Conservation (phyloP, 2,329 filamentous ascomycete genomes). For the Fusarium sarcochroum region DNA sequence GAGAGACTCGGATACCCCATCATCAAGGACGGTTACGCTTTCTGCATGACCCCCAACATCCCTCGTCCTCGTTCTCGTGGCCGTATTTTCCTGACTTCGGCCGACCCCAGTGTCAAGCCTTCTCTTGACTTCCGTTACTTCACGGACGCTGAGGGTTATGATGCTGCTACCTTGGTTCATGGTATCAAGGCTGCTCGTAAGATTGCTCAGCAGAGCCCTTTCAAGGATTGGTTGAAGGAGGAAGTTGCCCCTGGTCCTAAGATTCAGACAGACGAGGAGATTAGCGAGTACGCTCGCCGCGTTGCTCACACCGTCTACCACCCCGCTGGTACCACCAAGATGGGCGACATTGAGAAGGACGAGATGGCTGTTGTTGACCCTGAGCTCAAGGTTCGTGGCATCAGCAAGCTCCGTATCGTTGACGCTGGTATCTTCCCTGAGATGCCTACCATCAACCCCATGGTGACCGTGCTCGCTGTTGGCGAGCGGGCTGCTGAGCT, state of each 20-base stretch:
- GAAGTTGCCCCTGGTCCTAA: slow-evolving; percentile 84
- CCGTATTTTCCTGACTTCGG: slow-evolving; percentile 81
- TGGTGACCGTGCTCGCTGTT: slow-evolving; percentile 88
- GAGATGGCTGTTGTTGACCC: slow-evolving; percentile 84
- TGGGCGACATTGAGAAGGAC: slow-evolving; percentile 81
- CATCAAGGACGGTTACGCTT: slow-evolving; percentile 79
- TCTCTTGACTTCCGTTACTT: slow-evolving; percentile 92
- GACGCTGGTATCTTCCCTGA: slow-evolving; percentile 91
- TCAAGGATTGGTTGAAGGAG: slow-evolving; percentile 85
- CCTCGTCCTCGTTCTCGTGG: slow-evolving; percentile 85
- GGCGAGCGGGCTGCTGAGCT: slow-evolving; percentile 89
- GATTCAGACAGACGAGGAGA: slow-evolving; percentile 81
- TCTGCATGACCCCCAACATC: slow-evolving; percentile 95
- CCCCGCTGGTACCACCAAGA: slow-evolving; percentile 90
- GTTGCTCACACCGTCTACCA: slow-evolving; percentile 93
- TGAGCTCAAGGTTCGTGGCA: slow-evolving; percentile 77
- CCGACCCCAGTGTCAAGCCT: slow-evolving; percentile 82
- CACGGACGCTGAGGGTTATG: slow-evolving; percentile 87
- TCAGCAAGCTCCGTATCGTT: slow-evolving; percentile 82
- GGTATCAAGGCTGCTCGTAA: slow-evolving; percentile 83
- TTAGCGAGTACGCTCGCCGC: slow-evolving; percentile 84
- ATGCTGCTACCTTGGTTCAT: slow-evolving; percentile 83
- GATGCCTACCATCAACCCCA: slow-evolving; percentile 89
- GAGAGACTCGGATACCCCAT: slow-evolving; percentile 78
- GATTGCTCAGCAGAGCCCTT: slow-evolving; percentile 81